Conservation (phyloP, 1,139 yeast species). For the Geotrichum siamense region DNA sequence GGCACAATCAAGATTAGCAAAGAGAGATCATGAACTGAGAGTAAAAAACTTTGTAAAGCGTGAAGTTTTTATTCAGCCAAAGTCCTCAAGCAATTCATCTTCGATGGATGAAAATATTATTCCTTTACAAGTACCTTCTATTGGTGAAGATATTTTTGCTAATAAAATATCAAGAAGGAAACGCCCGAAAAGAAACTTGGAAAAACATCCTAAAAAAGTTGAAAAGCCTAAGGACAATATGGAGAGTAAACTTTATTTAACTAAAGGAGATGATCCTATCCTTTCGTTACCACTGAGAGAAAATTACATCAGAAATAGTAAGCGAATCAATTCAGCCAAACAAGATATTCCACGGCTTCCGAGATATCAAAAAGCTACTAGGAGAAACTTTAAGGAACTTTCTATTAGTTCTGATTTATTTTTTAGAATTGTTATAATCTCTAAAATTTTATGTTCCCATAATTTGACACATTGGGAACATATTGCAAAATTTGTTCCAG, state of each 20-base stretch:
- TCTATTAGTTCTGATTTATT: slow-evolving; percentile 36
- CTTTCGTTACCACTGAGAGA: slow-evolving; percentile 10
- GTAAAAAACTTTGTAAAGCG: background rate
- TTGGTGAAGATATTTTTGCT: too few species aligned
- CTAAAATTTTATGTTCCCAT: slow-evolving; percentile 44
- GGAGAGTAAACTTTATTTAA: background rate
- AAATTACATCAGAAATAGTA: slow-evolving; percentile 10
- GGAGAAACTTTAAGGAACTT: background rate
- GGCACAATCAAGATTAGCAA: slow-evolving; percentile 10
- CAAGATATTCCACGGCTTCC: background rate
- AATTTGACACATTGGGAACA: slow-evolving; percentile 51
- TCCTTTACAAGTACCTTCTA: background rate
- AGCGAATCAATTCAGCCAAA: slow-evolving; percentile 4
- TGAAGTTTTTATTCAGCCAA: too few species aligned
- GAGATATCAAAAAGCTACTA: background rate
- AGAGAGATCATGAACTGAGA: slow-evolving; percentile 12
- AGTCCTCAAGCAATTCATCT: too few species aligned
- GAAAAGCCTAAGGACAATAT: background rate
- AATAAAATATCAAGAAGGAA: too few species aligned
- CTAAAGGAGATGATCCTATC: slow-evolving; percentile 12
- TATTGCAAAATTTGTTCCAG: slow-evolving; percentile 42
- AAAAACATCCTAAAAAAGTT: too few species aligned
- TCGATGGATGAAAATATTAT: too few species aligned
- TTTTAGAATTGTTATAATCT: slow-evolving; percentile 56
- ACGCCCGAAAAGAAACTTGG: too few species aligned